These are phyloP conservation scores for Phytophthora nicotianae DNA, from an alignment of 352 stramenopile species.

Conservation along the genomic window DNA sequence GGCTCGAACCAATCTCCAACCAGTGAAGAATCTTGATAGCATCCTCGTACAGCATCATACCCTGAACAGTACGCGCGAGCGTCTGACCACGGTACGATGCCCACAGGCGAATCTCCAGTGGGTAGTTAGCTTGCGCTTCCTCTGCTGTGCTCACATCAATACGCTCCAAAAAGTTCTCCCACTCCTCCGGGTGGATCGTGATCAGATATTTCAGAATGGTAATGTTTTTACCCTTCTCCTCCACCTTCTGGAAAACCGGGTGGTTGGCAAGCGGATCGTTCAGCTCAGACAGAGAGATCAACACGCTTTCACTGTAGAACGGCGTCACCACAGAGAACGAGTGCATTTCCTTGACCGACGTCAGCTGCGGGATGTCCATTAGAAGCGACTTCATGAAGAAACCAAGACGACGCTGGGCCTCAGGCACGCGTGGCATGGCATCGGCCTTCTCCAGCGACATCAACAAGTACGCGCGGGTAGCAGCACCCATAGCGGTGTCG, in stretches of 20 bases:
- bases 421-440: constrained; percentile 71
- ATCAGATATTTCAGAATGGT: constrained; percentile 85
- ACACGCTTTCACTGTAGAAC: constrained; percentile 77
- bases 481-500: constrained; percentile 78
- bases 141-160: constrained; percentile 68
- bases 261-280: constrained; percentile 77
- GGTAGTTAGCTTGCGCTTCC: constrained; percentile 67
- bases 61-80: constrained; percentile 72
- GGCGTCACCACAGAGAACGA: constrained; percentile 84
- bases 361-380: constrained; percentile 80
- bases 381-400: constrained; percentile 85
- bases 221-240: constrained; percentile 80
- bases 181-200: constrained; percentile 78
- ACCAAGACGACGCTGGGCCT: constrained; percentile 75
- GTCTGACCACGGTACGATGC: constrained; percentile 81
- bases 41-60: constrained; percentile 87
- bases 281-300: constrained; percentile 67
- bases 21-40: constrained; percentile 86
- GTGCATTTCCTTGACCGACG: constrained; percentile 79
- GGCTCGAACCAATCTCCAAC: constrained; percentile 77
- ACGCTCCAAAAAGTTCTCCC: constrained; percentile 82
- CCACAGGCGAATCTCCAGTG: constrained; percentile 77
- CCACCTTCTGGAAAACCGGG: constrained; percentile 73
- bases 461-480: constrained; percentile 70
- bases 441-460: constrained; percentile 75